Percentiles rank a stretch among this genome's conserved stretches.
Conservation (phyloP, 768 basidiomycete genomes). For the Russula olivacea region DNA sequence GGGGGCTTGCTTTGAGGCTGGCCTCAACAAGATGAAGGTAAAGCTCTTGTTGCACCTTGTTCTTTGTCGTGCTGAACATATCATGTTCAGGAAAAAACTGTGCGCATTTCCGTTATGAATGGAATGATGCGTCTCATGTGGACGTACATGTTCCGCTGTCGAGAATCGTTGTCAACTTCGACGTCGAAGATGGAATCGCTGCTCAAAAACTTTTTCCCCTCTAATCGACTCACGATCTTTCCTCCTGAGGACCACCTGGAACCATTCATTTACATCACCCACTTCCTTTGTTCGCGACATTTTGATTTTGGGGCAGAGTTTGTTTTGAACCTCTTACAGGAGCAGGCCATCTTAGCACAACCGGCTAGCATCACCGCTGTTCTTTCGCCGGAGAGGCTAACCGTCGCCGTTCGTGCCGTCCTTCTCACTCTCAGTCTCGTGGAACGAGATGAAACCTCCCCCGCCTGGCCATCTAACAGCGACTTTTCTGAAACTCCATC, state of each 20-base stretch:
- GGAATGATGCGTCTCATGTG: constrained; percentile 79
- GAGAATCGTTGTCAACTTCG: constrained; percentile 76
- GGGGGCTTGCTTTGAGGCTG: constrained; percentile 64
- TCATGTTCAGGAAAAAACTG: constrained; percentile 62
- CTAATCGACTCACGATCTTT: constrained; percentile 52
- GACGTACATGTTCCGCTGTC: constrained; percentile 94
- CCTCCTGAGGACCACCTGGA: constrained; percentile 74
- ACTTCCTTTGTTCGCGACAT: constrained; percentile 78
- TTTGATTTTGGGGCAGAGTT: constrained; percentile 81
- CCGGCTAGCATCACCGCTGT: constrained; percentile 40
- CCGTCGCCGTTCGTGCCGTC: constrained; percentile 71
- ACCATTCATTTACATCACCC: constrained; percentile 68
- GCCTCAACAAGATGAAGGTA: constrained; percentile 78
- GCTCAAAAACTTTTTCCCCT: constrained; percentile 73
- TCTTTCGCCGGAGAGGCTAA: constrained; percentile 65
- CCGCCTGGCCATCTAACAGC: constrained; percentile 71
- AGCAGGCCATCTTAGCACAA: constrained; percentile 43
- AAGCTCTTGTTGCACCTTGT: constrained; percentile 14
- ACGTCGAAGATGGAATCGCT: constrained; percentile 71
- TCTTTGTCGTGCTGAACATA: background rate
- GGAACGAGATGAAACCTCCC: constrained; percentile 64
- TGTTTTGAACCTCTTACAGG: constrained; percentile 75
- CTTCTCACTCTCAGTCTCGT: constrained; percentile 63
- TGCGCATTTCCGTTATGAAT: constrained; percentile 68
- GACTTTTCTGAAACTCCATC: constrained; percentile 57